A percentile compares a stretch with the other conserved stretches of the same genome.
Evolutionary conservation across 2,329 filamentous ascomycete species (phyloP).

Genomic region (Trichoderma oligosporum): DNA sequence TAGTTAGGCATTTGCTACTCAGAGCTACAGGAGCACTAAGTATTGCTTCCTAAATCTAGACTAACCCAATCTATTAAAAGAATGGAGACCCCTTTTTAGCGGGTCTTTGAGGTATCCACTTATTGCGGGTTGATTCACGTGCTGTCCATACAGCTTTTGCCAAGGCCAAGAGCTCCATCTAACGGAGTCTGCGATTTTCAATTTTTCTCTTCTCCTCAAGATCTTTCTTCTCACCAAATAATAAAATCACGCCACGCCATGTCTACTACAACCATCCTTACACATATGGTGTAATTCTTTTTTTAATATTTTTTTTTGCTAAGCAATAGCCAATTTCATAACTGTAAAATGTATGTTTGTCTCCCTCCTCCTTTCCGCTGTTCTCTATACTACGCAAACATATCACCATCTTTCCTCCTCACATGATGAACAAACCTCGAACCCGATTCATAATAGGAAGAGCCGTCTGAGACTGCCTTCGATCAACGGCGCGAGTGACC

Average conservation of each 20-base stretch:
- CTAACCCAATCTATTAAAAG: background rate
- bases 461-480: slow-evolving; percentile 44
- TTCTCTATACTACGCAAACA: background rate
- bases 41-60: no score
- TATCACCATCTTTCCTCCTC: slow-evolving; percentile 15
- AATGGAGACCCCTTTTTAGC: background rate
- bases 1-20: no score
- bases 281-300: background rate
- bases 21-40: no score
- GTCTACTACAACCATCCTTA: background rate
- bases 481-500: slow-evolving; percentile 13
- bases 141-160: slow-evolving; percentile 5
- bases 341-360: slow-evolving; percentile 9
- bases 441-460: slow-evolving; percentile 43
- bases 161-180: background rate
- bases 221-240: background rate
- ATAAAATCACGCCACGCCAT: background rate
- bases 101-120: background rate
- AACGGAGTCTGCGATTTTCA: background rate
- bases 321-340: background rate
- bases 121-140: slow-evolving; percentile 8
- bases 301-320: background rate
- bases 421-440: slow-evolving; percentile 42
- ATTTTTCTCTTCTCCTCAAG: slow-evolving; percentile 7
- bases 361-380: background rate